Conservation (phyloP, 805 yeast species). For the Starmera amethionina region DNA sequence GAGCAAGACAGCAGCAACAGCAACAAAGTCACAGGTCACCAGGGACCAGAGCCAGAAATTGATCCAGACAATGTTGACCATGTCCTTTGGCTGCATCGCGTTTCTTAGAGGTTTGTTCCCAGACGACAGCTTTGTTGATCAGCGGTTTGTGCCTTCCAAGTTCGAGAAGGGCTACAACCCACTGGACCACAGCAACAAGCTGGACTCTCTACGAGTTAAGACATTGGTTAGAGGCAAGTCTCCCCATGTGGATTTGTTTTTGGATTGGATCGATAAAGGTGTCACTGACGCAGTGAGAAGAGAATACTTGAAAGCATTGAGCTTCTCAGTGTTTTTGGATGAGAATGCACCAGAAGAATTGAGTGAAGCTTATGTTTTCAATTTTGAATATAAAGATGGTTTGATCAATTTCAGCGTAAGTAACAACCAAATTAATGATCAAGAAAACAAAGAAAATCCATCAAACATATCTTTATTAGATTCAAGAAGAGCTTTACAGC, state of each 20-base stretch:
- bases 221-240: conserved; percentile 37
- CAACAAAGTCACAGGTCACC: conserved; percentile 18
- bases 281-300: conserved; percentile 33
- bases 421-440: conserved; percentile 2
- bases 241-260: conserved; percentile 35
- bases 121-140: conserved; percentile 43
- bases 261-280: conserved; percentile 47
- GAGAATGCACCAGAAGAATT: conserved; percentile 31
- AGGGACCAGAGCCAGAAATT: conserved; percentile 34
- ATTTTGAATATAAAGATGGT: conserved; percentile 29
- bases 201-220: conserved; percentile 35
- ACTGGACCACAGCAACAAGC: conserved; percentile 16
- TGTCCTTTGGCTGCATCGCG: conserved; percentile 49
- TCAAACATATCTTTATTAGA: conserved; percentile 20
- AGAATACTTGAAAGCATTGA: conserved; percentile 33
- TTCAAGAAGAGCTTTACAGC: conserved; percentile 36
- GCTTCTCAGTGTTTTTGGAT: conserved; percentile 36
- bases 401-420: conserved; percentile 16
- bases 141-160: conserved; percentile 30
- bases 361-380: conserved; percentile 42
- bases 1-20: conserved; percentile 1
- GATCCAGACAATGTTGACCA: conserved; percentile 36
- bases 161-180: conserved; percentile 18
- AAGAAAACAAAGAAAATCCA: conserved; percentile 6
- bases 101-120: conserved; percentile 48